Base-by-base conservation (phyloP, 176 grass and related monocot species). In the Cocos nucifera region DNA sequence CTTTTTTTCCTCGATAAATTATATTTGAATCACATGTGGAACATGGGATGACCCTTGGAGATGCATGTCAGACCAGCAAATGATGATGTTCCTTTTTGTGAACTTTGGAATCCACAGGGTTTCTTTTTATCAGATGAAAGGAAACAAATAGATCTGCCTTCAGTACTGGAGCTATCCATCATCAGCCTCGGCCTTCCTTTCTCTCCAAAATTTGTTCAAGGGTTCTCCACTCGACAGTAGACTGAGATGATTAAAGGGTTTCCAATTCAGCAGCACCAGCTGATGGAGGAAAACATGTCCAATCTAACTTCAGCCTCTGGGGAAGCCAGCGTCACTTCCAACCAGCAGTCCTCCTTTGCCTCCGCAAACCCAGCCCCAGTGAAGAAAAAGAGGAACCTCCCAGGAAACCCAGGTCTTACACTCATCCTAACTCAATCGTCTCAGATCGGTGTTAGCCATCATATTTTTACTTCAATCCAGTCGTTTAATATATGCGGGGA, bases 361-460 rank as follows among this genome's bases (percentile, higher is more conserved):
- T 75, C 71, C 71, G 70, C 80, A 0, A 68, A 72, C 18, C 73
- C 70, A 19, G 80, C 73, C 25, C 84, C 84, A 0, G 53, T 76
- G 7, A 98, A 98, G 94, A 98, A 81, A 76, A 98, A 98, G 67
- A 86, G 94, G 63, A 98, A 71, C 75, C 87, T 92, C 52, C 93
- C 94, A 0, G 94, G 93, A 35, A 98, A 98, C 15, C 94, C 94
- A 88, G 94, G 93, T 93, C 20, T 78, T 54, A 12, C 15, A 75
- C n/a, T 59, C 10, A 35, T 1, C 0, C 32, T 9, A 9, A 35
- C 8, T 35, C 8, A 35, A 35, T 9, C 10, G 32, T 35, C 35
- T 14, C 10, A 3, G 14, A 12, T 14, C 14, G 2, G 9, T 44
- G 35, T 6, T 3, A 14, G 2, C 8, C 17, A 22, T 54, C 19